Conservation (phyloP, 192 early-diverging fungal species). For the Coemansia sp. region DNA sequence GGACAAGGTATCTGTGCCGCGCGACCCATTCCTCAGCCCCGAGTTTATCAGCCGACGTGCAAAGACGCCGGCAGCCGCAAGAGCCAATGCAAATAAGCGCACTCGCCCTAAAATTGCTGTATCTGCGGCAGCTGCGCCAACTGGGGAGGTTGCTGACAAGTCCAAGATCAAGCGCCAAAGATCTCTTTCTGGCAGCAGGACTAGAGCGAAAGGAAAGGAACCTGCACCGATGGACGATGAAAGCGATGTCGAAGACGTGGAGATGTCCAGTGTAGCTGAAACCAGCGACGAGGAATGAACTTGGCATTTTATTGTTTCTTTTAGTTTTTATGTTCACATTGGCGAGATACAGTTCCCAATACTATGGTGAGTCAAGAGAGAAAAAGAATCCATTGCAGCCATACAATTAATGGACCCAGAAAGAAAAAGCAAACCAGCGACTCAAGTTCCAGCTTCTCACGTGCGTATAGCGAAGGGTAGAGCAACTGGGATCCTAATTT, state of each 20-base stretch:
- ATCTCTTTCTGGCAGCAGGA: constrained; percentile 1
- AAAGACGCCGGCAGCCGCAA: constrained; percentile 21
- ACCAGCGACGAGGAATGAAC: constrained; percentile 21
- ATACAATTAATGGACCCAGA: too few species aligned
- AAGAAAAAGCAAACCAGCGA: too few species aligned
- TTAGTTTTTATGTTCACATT: constrained; percentile 1
- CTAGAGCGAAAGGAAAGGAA: constrained; percentile 21
- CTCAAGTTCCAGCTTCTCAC: too few species aligned
- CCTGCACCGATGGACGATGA: constrained; percentile 16
- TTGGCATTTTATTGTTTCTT: not conserved
- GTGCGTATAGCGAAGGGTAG: too few species aligned
- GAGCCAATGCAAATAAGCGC: constrained; percentile 23
- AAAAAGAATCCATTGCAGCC: too few species aligned
- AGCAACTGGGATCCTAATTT: too few species aligned
- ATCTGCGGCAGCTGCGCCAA: not conserved
- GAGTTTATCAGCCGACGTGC: constrained; percentile 37
- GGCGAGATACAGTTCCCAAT: too few species aligned
- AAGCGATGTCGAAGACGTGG: constrained; percentile 14
- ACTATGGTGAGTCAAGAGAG: too few species aligned
- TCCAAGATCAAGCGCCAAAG: constrained; percentile 10
- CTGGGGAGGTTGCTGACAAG: not conserved
- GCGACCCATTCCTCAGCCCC: constrained; percentile 26
- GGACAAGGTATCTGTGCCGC: constrained; percentile 12
- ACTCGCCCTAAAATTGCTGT: constrained; percentile 4
- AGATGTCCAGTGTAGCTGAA: constrained; percentile 32